phyloP scores from a whole-genome alignment of 2,329 filamentous ascomycete species.

The Cladosporium sp. region DNA sequence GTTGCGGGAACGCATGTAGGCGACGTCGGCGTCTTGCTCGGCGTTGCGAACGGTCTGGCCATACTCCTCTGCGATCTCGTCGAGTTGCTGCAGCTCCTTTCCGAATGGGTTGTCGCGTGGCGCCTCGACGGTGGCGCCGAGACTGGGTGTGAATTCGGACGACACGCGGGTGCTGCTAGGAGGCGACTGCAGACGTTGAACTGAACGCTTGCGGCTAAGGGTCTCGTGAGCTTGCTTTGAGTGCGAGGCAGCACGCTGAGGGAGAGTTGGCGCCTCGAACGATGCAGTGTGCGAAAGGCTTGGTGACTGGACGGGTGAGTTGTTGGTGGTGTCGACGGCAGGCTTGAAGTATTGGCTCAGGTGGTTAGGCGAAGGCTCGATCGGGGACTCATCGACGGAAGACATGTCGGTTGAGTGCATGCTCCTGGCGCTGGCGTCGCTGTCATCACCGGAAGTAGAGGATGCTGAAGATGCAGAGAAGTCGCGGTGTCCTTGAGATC shows the following conservation, averaged over 20 bases:
- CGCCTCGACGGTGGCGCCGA: conserved; percentile 41
- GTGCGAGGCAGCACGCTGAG: conserved; percentile 75
- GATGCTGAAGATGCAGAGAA: conserved; percentile 43
- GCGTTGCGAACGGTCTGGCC: conserved; percentile 54
- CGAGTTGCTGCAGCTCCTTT: conserved; percentile 83
- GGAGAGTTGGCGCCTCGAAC: conserved; percentile 61
- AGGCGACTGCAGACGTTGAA: conserved; percentile 40
- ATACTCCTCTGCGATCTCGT: conserved; percentile 88
- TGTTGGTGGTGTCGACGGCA: conserved; percentile 33
- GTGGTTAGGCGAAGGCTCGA: conserved; percentile 50
- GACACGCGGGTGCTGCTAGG: conserved; percentile 50
- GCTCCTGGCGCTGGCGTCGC: conserved; percentile 55
- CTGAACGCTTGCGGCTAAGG: conserved; percentile 63
- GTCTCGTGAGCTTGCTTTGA: conserved; percentile 82
- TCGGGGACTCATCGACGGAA: conserved; percentile 42
- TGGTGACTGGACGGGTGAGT: conserved; percentile 42
- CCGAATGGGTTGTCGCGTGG: conserved; percentile 67
- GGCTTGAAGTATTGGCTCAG: conserved; percentile 54
- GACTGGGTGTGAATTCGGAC: conserved; percentile 49
- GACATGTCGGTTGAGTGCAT: conserved; percentile 62
- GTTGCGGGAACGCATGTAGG: conserved; percentile 63
- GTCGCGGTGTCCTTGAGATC: conserved; percentile 25
- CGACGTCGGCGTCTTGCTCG: conserved; percentile 68
- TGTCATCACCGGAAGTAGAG: conserved; percentile 64
- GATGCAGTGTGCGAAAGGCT: conserved; percentile 51